Conservation (phyloP, 495 filamentous ascomycete species). For the Aspergillus carlsbadensis region DNA sequence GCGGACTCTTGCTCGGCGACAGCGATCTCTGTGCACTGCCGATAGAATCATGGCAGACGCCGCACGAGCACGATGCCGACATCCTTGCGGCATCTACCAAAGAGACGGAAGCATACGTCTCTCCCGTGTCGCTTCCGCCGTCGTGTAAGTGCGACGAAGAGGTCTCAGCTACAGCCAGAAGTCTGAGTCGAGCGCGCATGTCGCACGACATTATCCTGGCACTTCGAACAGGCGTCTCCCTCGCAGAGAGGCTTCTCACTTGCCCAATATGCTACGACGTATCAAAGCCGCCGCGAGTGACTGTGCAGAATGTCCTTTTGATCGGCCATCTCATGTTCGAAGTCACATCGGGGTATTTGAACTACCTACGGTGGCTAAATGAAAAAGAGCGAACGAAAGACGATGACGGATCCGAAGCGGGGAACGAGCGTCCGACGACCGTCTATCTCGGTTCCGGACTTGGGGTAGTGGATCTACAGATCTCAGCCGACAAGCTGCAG, state of each 20-base stretch:
- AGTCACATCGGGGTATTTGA: constrained; percentile 1
- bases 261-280: constrained; percentile 3
- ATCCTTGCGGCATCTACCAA: neutral
- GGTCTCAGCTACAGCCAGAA: neutral
- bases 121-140: neutral
- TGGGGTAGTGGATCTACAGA: constrained; percentile 1
- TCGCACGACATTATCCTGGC: constrained; percentile 6
- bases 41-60: constrained; percentile 3
- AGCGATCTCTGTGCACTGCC: constrained; percentile 1
- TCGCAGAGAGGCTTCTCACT: constrained; percentile 1
- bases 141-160: constrained; percentile 8
- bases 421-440: neutral
- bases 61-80: neutral
- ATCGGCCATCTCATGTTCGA: constrained; percentile 7
- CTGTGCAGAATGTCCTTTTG: constrained; percentile 2
- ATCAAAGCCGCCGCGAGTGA: constrained; percentile 8
- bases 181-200: neutral
- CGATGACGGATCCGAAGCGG: neutral
- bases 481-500: neutral
- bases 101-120: neutral
- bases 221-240: neutral
- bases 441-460: neutral
- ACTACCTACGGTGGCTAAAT: neutral
- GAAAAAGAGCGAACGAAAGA: neutral
- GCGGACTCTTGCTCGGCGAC: neutral